These are phyloP conservation scores for Puccinia horiana DNA, from an alignment of 1,284 basidiomycete genomes.

Conservation along the genomic window DNA sequence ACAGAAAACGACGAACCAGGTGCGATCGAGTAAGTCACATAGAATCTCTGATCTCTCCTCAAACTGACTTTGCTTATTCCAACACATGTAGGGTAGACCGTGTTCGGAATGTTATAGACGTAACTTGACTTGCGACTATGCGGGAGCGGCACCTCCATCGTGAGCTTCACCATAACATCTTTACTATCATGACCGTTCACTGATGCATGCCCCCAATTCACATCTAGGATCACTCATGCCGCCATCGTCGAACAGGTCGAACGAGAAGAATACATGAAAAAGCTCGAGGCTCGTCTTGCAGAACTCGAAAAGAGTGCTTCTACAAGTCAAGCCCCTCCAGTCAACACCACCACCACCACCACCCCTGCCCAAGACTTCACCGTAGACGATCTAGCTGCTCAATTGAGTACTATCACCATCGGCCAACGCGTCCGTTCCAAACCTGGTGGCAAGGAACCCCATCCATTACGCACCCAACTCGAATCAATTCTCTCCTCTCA, in stretches of 20 bases:
- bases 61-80: background rate
- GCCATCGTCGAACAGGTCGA: conserved; percentile 1
- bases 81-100: conserved; percentile 14
- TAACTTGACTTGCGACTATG: conserved; percentile 34
- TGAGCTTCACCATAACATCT: conserved; percentile 8
- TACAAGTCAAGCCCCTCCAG: background rate
- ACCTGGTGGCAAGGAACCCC: background rate
- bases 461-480: conserved; percentile 22
- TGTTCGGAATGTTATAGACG: conserved; percentile 44
- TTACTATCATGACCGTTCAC: background rate
- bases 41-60: background rate
- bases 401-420: conserved; percentile 39
- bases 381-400: conserved; percentile 31
- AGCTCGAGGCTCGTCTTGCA: conserved; percentile 22
- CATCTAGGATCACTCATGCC: background rate
- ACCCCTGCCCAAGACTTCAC: conserved; percentile 7
- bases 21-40: conserved; percentile 42
- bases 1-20: conserved; percentile 26
- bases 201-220: background rate
- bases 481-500: conserved; percentile 35
- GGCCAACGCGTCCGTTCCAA: conserved; percentile 6
- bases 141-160: conserved; percentile 20
- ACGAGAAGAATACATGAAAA: conserved; percentile 34
- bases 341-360: no score
- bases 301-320: conserved; percentile 15